Conservation (phyloP, 2,329 filamentous ascomycete genomes). For the Sporothrix mexicana region DNA sequence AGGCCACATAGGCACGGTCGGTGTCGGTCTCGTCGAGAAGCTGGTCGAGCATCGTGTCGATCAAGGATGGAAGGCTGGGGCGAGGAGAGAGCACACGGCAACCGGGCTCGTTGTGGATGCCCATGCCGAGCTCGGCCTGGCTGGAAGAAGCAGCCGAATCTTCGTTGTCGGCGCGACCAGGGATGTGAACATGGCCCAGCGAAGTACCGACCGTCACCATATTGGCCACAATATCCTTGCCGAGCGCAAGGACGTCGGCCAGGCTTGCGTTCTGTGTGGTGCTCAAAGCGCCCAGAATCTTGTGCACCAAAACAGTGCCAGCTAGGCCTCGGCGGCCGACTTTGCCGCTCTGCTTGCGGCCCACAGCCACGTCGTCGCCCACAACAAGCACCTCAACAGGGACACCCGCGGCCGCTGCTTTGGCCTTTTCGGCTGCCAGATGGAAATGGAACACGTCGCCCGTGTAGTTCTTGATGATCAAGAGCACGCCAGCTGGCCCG, state of each 20-base stretch:
- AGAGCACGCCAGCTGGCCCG: slow-evolving; percentile 70
- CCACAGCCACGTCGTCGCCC: slow-evolving; percentile 89
- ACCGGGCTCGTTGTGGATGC: slow-evolving; percentile 70
- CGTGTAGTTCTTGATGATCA: slow-evolving; percentile 93
- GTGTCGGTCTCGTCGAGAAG: slow-evolving; percentile 60
- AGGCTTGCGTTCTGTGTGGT: slow-evolving; percentile 66
- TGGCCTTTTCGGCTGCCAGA: slow-evolving; percentile 83
- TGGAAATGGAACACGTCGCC: slow-evolving; percentile 90
- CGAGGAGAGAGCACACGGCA: slow-evolving; percentile 51
- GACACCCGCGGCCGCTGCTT: slow-evolving; percentile 78
- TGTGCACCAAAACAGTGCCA: slow-evolving; percentile 85
- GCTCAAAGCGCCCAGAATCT: slow-evolving; percentile 83
- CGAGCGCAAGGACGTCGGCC: slow-evolving; percentile 73
- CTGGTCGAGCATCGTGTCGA: slow-evolving; percentile 56
- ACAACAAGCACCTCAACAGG: slow-evolving; percentile 87
- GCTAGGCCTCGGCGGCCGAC: slow-evolving; percentile 89
- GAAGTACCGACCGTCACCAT: slow-evolving; percentile 76
- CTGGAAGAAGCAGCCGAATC: slow-evolving; percentile 48
- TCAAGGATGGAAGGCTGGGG: slow-evolving; percentile 55
- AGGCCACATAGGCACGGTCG: slow-evolving; percentile 70
- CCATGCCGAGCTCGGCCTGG: slow-evolving; percentile 67
- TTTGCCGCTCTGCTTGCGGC: slow-evolving; percentile 74
- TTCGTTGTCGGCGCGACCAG: slow-evolving; percentile 56
- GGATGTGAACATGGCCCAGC: slow-evolving; percentile 65
- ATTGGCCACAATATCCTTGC: slow-evolving; percentile 73